These are phyloP conservation scores for Mycena polygramma DNA, from an alignment of 768 basidiomycete genomes.

Conservation along the genomic window DNA sequence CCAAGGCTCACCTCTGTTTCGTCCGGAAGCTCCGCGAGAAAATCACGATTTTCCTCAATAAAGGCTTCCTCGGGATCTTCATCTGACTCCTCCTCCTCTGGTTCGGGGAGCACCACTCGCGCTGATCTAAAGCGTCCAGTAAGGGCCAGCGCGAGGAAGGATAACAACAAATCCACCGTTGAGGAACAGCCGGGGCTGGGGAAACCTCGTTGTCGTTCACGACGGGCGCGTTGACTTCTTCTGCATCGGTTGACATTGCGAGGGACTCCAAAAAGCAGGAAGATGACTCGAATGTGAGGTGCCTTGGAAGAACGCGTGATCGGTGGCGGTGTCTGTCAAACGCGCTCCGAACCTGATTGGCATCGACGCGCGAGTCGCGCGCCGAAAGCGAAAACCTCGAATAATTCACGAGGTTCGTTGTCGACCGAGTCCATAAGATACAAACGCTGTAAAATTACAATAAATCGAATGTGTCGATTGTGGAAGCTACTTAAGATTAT, in stretches of 20 bases:
- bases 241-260: conserved; percentile 15
- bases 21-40: conserved; percentile 84
- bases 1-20: conserved; percentile 73
- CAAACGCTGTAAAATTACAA: conserved; percentile 9
- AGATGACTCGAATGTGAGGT: conserved; percentile 8
- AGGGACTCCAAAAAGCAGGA: not conserved
- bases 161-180: conserved; percentile 7
- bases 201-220: not conserved
- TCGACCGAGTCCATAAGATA: not conserved
- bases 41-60: conserved; percentile 71
- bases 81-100: conserved; percentile 61
- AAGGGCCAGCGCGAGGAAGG: not conserved
- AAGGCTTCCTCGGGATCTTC: conserved; percentile 59
- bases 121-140: conserved; percentile 38
- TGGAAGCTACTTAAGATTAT: conserved; percentile 27
- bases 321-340: conserved; percentile 1
- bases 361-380: not conserved
- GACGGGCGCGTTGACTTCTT: conserved; percentile 5
- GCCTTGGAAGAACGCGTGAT: conserved; percentile 8
- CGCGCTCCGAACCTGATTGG: not conserved
- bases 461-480: conserved; percentile 14
- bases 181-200: not conserved
- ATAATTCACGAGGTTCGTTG: too few species aligned
- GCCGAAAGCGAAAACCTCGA: too few species aligned
- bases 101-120: conserved; percentile 62